Conservation (phyloP, 2,329 filamentous ascomycete species). For the Monosporascus sp. region DNA sequence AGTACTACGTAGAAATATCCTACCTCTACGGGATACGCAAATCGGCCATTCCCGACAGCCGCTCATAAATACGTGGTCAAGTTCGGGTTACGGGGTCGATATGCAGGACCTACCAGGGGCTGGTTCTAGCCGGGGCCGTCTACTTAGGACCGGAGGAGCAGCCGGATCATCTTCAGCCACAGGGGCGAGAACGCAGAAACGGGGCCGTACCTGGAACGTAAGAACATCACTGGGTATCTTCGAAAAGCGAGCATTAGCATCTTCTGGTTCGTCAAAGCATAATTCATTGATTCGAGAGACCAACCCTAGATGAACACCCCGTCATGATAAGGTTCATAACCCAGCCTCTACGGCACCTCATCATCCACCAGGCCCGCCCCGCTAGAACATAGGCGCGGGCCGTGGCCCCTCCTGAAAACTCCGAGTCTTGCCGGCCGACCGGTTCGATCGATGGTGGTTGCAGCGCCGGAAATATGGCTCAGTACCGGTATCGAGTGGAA, state of each 20-base stretch:
- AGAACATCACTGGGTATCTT: constrained; percentile 14
- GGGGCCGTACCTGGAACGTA: constrained; percentile 14
- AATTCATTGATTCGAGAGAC: constrained; percentile 28
- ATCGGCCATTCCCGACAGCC: too few species aligned
- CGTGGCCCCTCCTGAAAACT: background rate
- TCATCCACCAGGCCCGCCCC: background rate
- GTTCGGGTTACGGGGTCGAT: too few species aligned
- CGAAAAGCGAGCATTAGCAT: constrained; percentile 23
- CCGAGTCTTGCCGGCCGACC: background rate
- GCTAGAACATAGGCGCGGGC: background rate
- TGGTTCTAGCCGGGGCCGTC: too few species aligned
- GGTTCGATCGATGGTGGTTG: background rate
- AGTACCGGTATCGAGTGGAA: constrained; percentile 26
- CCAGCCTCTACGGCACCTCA: background rate
- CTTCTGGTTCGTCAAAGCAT: constrained; percentile 13
- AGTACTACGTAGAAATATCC: too few species aligned
- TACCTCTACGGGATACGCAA: too few species aligned
- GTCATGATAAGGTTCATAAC: background rate
- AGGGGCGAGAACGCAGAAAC: background rate
- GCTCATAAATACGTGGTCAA: too few species aligned
- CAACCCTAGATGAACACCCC: constrained; percentile 24
- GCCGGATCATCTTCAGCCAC: background rate
- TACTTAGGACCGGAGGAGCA: background rate
- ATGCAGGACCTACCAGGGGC: too few species aligned
- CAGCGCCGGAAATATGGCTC: background rate